Conservation (phyloP, 371 early-diverging fungal genomes). For the Mortierella sp. region DNA sequence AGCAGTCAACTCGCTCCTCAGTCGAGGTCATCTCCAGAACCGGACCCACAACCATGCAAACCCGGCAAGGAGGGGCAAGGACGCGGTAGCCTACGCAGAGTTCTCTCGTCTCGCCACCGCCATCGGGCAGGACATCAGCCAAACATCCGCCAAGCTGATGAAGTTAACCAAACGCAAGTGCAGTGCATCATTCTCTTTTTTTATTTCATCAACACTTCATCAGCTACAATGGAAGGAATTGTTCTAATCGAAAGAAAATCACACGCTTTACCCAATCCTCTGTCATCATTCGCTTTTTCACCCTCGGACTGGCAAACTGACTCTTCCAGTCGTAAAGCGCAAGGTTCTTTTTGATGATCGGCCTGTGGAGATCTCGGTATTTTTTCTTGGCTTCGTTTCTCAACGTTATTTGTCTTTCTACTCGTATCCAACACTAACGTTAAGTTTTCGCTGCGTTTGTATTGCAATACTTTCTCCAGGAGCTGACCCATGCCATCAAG, state of each 20-base stretch:
- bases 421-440: too few relatives aligned
- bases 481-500: constrained; percentile 89
- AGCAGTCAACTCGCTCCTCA: constrained; percentile 46
- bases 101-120: constrained; percentile 72
- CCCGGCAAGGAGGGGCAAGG: constrained; percentile 31
- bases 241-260: too few relatives aligned
- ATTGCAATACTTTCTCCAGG: constrained; percentile 58
- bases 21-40: constrained; percentile 20
- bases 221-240: too few relatives aligned
- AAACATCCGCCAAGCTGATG: constrained; percentile 72
- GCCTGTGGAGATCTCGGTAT: constrained; percentile 78
- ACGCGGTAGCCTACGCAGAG: constrained; percentile 55
- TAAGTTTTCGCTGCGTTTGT: too few relatives aligned
- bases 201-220: too few relatives aligned
- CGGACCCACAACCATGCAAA: constrained; percentile 18
- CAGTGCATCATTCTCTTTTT: neutral
- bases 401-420: too few relatives aligned
- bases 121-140: constrained; percentile 73
- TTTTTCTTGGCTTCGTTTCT: neutral
- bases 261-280: too few relatives aligned
- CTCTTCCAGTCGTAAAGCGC: constrained; percentile 73
- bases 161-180: constrained; percentile 74
- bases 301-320: neutral
- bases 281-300: neutral
- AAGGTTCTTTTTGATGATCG: constrained; percentile 81